Evolutionary conservation across 2,329 filamentous ascomycete species (phyloP).

Genomic region (Peltaster fructicola): DNA sequence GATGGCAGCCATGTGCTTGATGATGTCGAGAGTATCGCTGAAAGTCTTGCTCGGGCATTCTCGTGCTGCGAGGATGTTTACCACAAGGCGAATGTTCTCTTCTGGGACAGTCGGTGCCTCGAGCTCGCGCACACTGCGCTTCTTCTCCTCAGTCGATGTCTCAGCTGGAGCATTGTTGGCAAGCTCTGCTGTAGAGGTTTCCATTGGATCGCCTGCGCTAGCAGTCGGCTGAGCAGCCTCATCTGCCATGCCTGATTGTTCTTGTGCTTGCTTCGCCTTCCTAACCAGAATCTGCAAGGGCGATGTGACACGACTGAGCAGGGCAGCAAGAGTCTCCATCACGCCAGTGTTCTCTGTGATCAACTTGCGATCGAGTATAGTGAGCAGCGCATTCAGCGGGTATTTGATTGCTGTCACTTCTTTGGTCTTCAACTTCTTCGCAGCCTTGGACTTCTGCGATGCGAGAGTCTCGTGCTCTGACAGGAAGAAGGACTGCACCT

Average conservation of each 20-base stretch:
- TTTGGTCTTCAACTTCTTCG: constrained; percentile 65
- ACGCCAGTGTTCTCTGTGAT: constrained; percentile 95
- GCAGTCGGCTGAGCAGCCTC: constrained; percentile 4
- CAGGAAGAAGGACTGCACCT: constrained; percentile 80
- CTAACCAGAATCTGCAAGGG: constrained; percentile 69
- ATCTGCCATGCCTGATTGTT: constrained; percentile 14
- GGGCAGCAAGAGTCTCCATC: constrained; percentile 79
- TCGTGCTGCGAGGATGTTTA: constrained; percentile 86
- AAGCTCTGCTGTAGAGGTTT: constrained; percentile 9
- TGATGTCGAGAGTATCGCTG: constrained; percentile 92
- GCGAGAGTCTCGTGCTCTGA: constrained; percentile 72
- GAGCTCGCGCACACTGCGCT: constrained; percentile 45
- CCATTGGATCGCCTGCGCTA: constrained; percentile 7
- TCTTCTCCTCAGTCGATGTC: constrained; percentile 22
- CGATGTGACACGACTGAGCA: constrained; percentile 75
- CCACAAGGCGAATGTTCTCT: constrained; percentile 79
- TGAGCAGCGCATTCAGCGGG: constrained; percentile 78
- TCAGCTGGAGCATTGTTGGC: constrained; percentile 9
- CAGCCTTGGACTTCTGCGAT: constrained; percentile 47
- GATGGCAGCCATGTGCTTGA: constrained; percentile 91
- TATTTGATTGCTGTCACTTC: constrained; percentile 73
- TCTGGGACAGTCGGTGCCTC: constrained; percentile 74
- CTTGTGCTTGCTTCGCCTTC: constrained; percentile 53
- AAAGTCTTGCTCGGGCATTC: constrained; percentile 98
- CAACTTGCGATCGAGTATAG: constrained; percentile 75